Percentiles rank a stretch among this genome's conserved stretches.
Conservation (phyloP, 164 flowering plant genomes). For the Magnolia kwangsiensis region DNA sequence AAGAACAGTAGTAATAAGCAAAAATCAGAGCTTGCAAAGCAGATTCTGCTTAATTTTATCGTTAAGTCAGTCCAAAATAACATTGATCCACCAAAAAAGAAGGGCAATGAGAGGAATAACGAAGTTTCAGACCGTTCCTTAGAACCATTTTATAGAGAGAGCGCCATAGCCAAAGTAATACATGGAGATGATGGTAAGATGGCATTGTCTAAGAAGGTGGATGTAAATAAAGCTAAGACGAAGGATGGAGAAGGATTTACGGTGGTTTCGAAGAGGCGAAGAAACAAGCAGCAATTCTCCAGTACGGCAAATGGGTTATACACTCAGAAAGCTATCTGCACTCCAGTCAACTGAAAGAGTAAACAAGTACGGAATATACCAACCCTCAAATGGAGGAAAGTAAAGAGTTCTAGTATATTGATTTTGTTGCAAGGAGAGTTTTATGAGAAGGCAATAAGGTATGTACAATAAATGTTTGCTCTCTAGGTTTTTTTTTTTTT, state of each 20-base stretch:
- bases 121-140: conserved; percentile 28
- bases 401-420: neutral
- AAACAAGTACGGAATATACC: neutral
- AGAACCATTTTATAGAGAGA: conserved; percentile 63
- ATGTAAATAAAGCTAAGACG: conserved; percentile 30
- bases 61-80: conserved; percentile 63
- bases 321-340: conserved; percentile 64
- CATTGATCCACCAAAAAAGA: conserved; percentile 28
- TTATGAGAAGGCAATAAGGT: neutral
- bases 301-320: conserved; percentile 46
- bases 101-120: conserved; percentile 24
- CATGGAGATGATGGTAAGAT: conserved; percentile 8
- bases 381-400: neutral
- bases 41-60: conserved; percentile 71
- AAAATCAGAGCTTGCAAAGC: conserved; percentile 77
- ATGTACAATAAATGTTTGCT: neutral
- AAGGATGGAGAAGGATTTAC: conserved; percentile 77
- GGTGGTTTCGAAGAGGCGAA: conserved; percentile 67
- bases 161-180: conserved; percentile 55
- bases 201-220: neutral
- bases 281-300: conserved; percentile 52
- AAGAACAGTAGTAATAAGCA: conserved; percentile 39
- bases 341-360: conserved; percentile 57
- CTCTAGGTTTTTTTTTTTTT: neutral
- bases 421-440: neutral